Conservation (phyloP, 2,329 filamentous ascomycete genomes). For the Bipolaris oryzae region DNA sequence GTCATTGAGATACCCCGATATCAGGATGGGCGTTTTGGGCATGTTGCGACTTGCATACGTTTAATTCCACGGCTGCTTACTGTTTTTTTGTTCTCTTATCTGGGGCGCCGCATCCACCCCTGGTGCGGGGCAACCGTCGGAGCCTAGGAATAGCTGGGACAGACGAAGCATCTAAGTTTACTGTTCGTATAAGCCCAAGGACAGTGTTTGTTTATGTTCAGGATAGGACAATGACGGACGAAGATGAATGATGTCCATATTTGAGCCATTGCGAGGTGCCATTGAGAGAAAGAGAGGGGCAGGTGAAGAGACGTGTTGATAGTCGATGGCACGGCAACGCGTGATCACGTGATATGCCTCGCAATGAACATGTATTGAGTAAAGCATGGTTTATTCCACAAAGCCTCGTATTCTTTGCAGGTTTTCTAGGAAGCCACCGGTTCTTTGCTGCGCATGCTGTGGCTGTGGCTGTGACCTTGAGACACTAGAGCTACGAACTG, state of each 20-base stretch:
- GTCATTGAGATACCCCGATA: constrained; percentile 34
- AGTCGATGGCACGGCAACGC: neutral
- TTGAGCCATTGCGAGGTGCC: neutral
- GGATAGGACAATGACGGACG: constrained; percentile 7
- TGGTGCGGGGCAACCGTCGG: constrained; percentile 22
- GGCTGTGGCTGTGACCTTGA: constrained; percentile 20
- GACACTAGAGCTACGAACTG: constrained; percentile 32
- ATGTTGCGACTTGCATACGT: neutral
- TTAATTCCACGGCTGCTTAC: constrained; percentile 3
- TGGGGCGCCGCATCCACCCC: constrained; percentile 8
- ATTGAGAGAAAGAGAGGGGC: neutral
- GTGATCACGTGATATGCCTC: constrained; percentile 18
- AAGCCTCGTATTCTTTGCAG: constrained; percentile 46
- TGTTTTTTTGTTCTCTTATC: constrained; percentile 5
- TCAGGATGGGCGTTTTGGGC: constrained; percentile 6
- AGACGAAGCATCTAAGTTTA: constrained; percentile 2
- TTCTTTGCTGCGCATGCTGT: constrained; percentile 29
- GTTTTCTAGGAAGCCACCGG: constrained; percentile 48
- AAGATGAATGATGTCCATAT: neutral
- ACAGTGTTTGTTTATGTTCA: constrained; percentile 1
- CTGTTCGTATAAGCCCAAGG: neutral
- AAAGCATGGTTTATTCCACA: constrained; percentile 27
- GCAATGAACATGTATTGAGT: neutral
- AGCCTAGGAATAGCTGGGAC: constrained; percentile 23
- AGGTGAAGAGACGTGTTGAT: neutral